A percentile compares a stretch with the other conserved stretches of the same genome.
These are phyloP conservation scores for Microstroma glucosiphilum DNA, from an alignment of 1,284 basidiomycete species.

Conservation along the genomic window DNA sequence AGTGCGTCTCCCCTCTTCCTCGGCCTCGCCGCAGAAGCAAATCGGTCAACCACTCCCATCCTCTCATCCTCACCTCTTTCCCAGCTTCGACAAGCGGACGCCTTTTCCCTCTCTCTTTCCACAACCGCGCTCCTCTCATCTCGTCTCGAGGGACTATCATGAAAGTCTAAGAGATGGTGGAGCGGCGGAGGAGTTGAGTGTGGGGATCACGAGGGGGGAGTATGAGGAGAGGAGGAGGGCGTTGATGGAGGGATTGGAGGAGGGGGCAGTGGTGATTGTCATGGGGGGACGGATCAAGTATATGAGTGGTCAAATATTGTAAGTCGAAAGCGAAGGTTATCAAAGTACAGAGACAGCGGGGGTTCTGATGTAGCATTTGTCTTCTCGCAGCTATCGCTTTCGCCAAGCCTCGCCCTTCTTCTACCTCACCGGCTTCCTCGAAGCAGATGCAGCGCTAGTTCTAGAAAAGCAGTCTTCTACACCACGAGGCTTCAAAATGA, in stretches of 20 bases:
- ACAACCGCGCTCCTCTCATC: conserved; percentile 13
- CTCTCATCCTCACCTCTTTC: conserved; percentile 73
- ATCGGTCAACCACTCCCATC: conserved; percentile 70
- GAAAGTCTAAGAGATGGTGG: conserved; percentile 20
- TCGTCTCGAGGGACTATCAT: conserved; percentile 7
- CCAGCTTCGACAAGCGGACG: conserved; percentile 31
- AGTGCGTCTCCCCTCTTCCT: too few relatives aligned
- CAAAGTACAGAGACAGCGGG: too few relatives aligned
- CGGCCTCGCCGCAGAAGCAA: neutral
- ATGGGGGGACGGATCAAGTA: conserved; percentile 76
- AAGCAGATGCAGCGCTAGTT: conserved; percentile 81
- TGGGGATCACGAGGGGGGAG: conserved; percentile 73
- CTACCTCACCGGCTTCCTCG: conserved; percentile 67
- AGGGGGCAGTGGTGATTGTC: conserved; percentile 70
- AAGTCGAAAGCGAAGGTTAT: too few relatives aligned
- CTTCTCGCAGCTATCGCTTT: conserved; percentile 73
- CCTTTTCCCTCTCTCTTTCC: conserved; percentile 18
- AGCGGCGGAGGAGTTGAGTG: conserved; percentile 63
- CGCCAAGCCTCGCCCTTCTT: conserved; percentile 60
- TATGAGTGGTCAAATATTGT: conserved; percentile 57
- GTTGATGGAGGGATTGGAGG: conserved; percentile 72
- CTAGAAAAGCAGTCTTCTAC: conserved; percentile 45
- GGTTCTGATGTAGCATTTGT: neutral
- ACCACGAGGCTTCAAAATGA: conserved; percentile 76
- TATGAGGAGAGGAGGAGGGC: conserved; percentile 70